A percentile compares a stretch with the other conserved stretches of the same genome.
Evolutionary conservation across 1,284 basidiomycete species (phyloP).

Genomic region (Heterobasidion annosum): DNA sequence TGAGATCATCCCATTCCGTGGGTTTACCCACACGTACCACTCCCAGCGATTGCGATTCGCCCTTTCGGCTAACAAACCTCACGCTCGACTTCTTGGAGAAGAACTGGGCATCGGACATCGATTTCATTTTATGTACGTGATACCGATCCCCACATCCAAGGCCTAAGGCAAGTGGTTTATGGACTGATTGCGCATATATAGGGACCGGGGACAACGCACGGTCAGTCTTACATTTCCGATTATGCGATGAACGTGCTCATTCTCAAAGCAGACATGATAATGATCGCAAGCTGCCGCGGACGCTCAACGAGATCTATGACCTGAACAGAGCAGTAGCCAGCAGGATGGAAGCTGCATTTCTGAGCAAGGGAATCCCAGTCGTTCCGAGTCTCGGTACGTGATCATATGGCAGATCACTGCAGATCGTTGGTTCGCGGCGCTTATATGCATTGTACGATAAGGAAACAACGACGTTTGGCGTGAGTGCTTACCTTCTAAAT

Average conservation of each 20-base stretch:
- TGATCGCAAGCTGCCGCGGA: conserved; percentile 74
- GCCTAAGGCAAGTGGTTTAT: not conserved
- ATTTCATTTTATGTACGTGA: conserved; percentile 76
- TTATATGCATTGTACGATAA: conserved; percentile 16
- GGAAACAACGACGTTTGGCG: conserved; percentile 88
- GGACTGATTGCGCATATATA: conserved; percentile 16
- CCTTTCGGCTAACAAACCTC: conserved; percentile 67
- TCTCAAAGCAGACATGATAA: conserved; percentile 68
- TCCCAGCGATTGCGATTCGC: conserved; percentile 79
- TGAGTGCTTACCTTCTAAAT: conserved; percentile 29
- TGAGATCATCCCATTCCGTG: not conserved
- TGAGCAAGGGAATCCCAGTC: conserved; percentile 65
- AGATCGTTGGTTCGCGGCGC: conserved; percentile 2
- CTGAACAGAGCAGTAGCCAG: conserved; percentile 63
- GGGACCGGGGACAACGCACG: conserved; percentile 92
- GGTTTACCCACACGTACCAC: not conserved
- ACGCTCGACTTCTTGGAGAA: conserved; percentile 77
- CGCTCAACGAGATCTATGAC: conserved; percentile 73
- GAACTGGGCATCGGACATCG: conserved; percentile 77
- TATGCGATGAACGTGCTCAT: not conserved
- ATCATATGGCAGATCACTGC: not conserved
- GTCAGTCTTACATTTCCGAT: conserved; percentile 26
- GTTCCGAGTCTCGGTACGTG: conserved; percentile 73
- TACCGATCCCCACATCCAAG: not conserved
- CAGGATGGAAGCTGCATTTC: conserved; percentile 68